Conservation (phyloP, 805 yeast species). For the Starmerella geochares region DNA sequence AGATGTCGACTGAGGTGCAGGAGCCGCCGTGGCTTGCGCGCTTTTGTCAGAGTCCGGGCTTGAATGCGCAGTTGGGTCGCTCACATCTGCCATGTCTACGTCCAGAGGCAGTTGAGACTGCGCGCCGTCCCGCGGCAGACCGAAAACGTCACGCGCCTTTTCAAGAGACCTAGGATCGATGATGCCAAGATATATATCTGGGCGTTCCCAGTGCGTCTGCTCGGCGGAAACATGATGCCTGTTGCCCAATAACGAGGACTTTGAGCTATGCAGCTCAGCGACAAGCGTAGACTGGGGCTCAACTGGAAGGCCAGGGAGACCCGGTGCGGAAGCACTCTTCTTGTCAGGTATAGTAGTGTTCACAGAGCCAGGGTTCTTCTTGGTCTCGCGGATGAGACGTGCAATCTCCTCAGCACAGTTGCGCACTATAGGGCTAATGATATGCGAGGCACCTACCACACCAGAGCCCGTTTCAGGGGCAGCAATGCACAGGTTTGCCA, state of each 20-base stretch:
- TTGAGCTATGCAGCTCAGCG: neutral
- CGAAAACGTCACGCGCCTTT: neutral
- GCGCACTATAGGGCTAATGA: constrained; percentile 48
- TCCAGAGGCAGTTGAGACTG: neutral
- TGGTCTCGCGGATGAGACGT: constrained; percentile 38
- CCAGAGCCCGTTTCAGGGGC: constrained; percentile 52
- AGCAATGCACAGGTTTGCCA: constrained; percentile 50
- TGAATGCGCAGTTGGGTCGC: neutral
- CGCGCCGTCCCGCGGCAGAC: neutral
- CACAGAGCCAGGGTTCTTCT: constrained; percentile 9
- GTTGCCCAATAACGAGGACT: neutral
- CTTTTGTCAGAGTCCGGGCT: neutral
- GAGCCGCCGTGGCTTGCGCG: neutral
- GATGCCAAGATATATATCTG: neutral
- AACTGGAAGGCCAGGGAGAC: neutral
- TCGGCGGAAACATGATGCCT: neutral
- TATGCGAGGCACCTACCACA: constrained; percentile 31
- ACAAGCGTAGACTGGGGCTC: neutral
- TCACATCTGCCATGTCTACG: neutral
- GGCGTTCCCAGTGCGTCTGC: neutral
- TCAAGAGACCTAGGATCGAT: neutral
- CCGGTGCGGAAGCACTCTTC: neutral
- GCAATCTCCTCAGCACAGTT: constrained; percentile 49
- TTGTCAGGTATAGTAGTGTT: constrained; percentile 16
- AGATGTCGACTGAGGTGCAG: neutral